Evolutionary conservation across 208 protist species (phyloP), one percentile per base, ranked within the genome.

Genomic region (Blechomonas ayalai): DNA sequence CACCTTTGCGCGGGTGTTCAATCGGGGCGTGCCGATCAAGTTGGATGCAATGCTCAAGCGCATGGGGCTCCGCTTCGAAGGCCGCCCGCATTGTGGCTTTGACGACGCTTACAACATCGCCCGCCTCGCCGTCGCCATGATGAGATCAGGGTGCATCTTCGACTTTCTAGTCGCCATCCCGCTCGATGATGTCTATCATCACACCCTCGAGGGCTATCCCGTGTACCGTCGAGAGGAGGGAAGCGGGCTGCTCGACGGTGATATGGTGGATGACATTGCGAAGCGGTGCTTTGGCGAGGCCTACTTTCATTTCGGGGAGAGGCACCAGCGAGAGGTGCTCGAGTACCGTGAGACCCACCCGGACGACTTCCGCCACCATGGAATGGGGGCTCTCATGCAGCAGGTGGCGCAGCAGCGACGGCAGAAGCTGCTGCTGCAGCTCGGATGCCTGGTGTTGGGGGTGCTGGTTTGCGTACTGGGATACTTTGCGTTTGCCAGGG

Each of bases 91-190:
- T 48, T 86, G 69, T 59, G 90, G 90, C 40, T 90, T 92, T 52
- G 90, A 96, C 49, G 90, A 96, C 45, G 73, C 90, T 15, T 66
- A 75, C 33, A 96, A 96, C 59, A 96, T 96, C 42, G 85, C 90
- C 1, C 85, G 90, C 0, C 65, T 95, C 6, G 72, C 73, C 2
- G 50, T 92, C 34, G 65, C 70, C 22, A 86, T 93, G 85, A 89
- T 90, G 81, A 45, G 59, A 26, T 50, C 36, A 0, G 85, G 85
- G 29, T 93, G 85, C 53, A 52, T 90, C 15, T 79, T 93, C 49
- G 73, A 93, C 64, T 93, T 82, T 49, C 55, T 93, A 2, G 25
- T 82, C 1, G 47, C 63, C 25, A 80, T 93, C 38, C 77, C 81
- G 5, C 41, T 93, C 16, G 67, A 88, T 32, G 45, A 62, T 3